Percentiles rank a stretch among this genome's conserved stretches.
phyloP scores from a whole-genome alignment of 1,139 yeast species.

The Magnusiomyces sp. region DNA sequence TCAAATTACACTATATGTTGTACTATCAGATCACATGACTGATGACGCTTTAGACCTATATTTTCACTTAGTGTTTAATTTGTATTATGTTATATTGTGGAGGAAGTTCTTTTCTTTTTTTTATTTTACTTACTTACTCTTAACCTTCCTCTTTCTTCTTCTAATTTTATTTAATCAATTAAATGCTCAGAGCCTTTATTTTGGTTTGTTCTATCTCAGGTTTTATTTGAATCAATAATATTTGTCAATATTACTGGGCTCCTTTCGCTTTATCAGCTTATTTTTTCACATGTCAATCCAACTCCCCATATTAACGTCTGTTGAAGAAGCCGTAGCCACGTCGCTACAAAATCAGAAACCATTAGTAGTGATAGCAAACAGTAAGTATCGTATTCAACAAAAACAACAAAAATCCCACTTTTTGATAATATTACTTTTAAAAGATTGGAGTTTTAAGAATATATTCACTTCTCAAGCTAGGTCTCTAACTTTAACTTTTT shows the following conservation, averaged over 20 bases:
- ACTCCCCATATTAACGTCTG: slow-evolving; percentile 1
- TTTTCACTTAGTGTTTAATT: too few relatives aligned
- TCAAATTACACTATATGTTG: too few relatives aligned
- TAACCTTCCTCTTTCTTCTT: neutral
- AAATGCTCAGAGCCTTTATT: neutral
- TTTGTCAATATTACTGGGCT: too few relatives aligned
- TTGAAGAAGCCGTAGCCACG: slow-evolving; percentile 7
- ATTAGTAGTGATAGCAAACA: slow-evolving; percentile 6
- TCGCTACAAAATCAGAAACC: slow-evolving; percentile 5
- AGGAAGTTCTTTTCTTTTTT: neutral
- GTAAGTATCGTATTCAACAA: slow-evolving; percentile 7
- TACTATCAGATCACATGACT: too few relatives aligned
- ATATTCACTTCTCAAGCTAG: neutral
- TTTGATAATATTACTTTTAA: too few relatives aligned
- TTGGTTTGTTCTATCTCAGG: neutral
- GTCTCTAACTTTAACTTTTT: neutral
- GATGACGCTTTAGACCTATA: too few relatives aligned
- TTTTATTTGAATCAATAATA: neutral
- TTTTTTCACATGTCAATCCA: neutral
- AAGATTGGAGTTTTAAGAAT: too few relatives aligned
- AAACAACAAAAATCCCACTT: neutral
- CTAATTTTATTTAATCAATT: neutral
- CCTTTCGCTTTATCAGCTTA: too few relatives aligned
- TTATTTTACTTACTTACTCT: neutral
- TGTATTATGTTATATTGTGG: too few relatives aligned